Evolutionary conservation across 169 alveolate species (phyloP).

Genomic region (Plasmodium blacklocki): DNA sequence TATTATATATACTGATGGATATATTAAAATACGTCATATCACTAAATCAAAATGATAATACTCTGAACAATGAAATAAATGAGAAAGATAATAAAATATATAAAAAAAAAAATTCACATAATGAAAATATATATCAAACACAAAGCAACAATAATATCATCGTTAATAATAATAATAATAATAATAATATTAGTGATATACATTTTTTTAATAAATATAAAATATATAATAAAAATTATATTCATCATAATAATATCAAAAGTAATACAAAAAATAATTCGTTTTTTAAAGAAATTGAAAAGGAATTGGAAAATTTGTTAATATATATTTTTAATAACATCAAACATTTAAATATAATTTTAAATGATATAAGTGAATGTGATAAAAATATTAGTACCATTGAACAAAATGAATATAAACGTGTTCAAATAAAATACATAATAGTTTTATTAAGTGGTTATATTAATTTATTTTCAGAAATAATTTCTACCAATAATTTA

Average conservation of each 20-base stretch:
- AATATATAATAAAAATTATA: not conserved
- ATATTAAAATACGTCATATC: slow-evolving; percentile 6
- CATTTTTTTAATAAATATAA: not conserved
- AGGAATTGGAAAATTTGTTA: slow-evolving; percentile 18
- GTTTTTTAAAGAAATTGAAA: not conserved
- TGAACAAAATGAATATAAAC: slow-evolving; percentile 29
- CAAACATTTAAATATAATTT: slow-evolving; percentile 9
- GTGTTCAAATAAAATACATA: slow-evolving; percentile 6
- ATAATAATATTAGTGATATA: not conserved
- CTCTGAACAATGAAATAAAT: not conserved
- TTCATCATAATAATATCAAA: not conserved
- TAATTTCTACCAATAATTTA: slow-evolving; percentile 1
- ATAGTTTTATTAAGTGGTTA: slow-evolving; percentile 29
- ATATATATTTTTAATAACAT: slow-evolving; percentile 26
- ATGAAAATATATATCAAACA: too few species aligned
- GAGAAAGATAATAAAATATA: not conserved
- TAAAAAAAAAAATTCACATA: not conserved
- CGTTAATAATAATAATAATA: not conserved
- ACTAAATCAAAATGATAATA: not conserved
- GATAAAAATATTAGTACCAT: not conserved
- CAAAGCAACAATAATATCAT: too few species aligned
- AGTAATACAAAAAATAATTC: not conserved
- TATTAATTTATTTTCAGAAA: slow-evolving; percentile 42
- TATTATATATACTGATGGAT: slow-evolving; percentile 28
- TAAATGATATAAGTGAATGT: slow-evolving; percentile 14